Base-by-base conservation (phyloP, 192 early-diverging fungal genomes). In the Entomortierella lignicola region DNA sequence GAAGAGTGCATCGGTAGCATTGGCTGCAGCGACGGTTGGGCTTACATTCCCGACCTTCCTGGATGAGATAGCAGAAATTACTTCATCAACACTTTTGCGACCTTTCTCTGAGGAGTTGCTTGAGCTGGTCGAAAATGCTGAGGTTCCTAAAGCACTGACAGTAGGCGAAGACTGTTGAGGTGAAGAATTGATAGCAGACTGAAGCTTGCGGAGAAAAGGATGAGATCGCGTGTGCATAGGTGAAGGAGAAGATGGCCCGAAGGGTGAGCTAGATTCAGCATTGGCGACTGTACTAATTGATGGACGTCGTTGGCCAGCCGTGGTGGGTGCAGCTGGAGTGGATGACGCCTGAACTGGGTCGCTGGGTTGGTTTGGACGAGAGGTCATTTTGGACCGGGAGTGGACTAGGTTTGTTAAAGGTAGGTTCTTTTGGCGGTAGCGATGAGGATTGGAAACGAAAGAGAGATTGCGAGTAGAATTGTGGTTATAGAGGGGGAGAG, bases 171-270 rank as follows among this genome's bases (percentile, higher is more conserved):
- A 12, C 20, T 47, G 44, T 15, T 20, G 12, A 15, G 44, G 12
- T 20, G 44, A 12, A 3, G 62, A 48, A 37, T 53, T 44, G 4
- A 54, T 55, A 27, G 23, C 41, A 15, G 66, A 34, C 44, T 77
- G 74, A 50, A 79, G 55, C 51, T 79, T 79, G 52, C 67, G 65
- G 0, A 79, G 51, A 62, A 79, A 79, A 11, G 75, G 75, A 26
- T 79, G 75, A 26, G 67, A 55, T 4, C 63, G 54, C 18, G 68
- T 55, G 13, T 51, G 69, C 21, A 61, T 51, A 17, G 67, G 68
- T 32, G 66, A 62, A 15, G 44, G 44, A 20, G 44, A 47, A 15
- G 15, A 20, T 20, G 44, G 44, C 17, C 44, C 44, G 17, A 47
- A 47, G 20, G 15, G 4, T 4, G 34, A 4, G 27, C 29, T 23